Conservation (phyloP, 2,329 filamentous ascomycete species). For the Pestalotiopsis sp. region DNA sequence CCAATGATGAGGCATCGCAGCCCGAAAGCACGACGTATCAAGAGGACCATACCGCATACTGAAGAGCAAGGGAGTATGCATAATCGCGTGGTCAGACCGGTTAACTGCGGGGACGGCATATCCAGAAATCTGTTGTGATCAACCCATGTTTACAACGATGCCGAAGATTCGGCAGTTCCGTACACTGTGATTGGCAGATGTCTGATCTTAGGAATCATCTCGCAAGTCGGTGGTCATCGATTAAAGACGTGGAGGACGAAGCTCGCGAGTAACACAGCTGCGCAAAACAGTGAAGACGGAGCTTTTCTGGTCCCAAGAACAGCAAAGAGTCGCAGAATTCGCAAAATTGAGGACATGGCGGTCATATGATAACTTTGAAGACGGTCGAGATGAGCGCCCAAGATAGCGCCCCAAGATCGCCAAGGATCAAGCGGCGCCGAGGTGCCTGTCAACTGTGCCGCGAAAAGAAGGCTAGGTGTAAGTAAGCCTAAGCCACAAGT, state of each 20-base stretch:
- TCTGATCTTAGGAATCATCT: background rate
- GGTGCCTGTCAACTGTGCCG: background rate
- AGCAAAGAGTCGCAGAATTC: background rate
- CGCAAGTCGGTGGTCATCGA: background rate
- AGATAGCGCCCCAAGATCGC: background rate
- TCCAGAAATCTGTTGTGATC: background rate
- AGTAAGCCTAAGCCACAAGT: background rate
- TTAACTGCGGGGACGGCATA: background rate
- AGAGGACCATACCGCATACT: background rate
- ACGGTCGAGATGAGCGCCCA: background rate
- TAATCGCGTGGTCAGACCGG: background rate
- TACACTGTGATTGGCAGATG: background rate
- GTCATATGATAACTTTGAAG: background rate
- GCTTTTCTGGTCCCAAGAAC: background rate
- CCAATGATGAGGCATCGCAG: background rate
- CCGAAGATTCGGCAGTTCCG: background rate
- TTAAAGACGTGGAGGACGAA: background rate
- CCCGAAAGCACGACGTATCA: background rate
- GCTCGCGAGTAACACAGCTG: background rate
- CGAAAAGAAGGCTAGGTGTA: background rate
- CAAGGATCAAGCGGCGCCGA: background rate
- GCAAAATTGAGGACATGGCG: background rate
- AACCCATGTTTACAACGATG: background rate
- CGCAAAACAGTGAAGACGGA: background rate
- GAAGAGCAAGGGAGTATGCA: background rate